A percentile compares a stretch with the other conserved stretches of the same genome.
phyloP scores from a whole-genome alignment of 331 rosid genomes.

The Quercus tomentella region DNA sequence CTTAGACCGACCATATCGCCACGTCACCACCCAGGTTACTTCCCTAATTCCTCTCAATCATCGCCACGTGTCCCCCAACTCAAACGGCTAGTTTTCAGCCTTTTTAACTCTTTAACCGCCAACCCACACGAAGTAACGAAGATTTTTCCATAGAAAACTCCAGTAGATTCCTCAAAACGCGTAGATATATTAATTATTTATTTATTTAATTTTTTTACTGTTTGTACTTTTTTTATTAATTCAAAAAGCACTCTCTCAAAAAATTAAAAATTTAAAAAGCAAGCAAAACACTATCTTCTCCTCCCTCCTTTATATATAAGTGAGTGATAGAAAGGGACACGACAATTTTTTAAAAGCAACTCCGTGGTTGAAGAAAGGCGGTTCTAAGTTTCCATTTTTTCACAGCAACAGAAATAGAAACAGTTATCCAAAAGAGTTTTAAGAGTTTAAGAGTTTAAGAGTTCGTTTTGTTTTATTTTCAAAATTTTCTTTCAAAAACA shows the following conservation, averaged over 20 bases:
- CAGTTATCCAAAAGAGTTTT: no score
- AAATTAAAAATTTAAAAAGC: not conserved
- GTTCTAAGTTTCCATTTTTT: not conserved
- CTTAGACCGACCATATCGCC: slow-evolving; percentile 55
- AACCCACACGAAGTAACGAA: not conserved
- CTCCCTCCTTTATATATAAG: not conserved
- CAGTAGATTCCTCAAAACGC: slow-evolving; percentile 38
- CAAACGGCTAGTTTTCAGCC: slow-evolving; percentile 76
- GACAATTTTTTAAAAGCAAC: not conserved
- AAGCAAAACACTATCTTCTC: not conserved
- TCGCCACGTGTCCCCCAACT: slow-evolving; percentile 44
- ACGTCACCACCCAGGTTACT: slow-evolving; percentile 36
- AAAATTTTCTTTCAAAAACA: not conserved
- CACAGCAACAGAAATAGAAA: no score
- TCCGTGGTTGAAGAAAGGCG: not conserved
- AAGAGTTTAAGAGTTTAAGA: no score
- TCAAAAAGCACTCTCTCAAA: not conserved
- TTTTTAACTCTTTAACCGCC: slow-evolving; percentile 43
- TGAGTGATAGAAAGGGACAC: not conserved
- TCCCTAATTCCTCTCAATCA: not conserved
- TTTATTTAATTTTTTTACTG: not conserved
- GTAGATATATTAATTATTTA: not conserved
- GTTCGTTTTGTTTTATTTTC: not conserved
- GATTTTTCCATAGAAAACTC: slow-evolving; percentile 41
- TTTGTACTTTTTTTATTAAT: not conserved